These are phyloP conservation scores for Saccharata proteae DNA, from an alignment of 2,329 filamentous ascomycete genomes.

Conservation along the genomic window DNA sequence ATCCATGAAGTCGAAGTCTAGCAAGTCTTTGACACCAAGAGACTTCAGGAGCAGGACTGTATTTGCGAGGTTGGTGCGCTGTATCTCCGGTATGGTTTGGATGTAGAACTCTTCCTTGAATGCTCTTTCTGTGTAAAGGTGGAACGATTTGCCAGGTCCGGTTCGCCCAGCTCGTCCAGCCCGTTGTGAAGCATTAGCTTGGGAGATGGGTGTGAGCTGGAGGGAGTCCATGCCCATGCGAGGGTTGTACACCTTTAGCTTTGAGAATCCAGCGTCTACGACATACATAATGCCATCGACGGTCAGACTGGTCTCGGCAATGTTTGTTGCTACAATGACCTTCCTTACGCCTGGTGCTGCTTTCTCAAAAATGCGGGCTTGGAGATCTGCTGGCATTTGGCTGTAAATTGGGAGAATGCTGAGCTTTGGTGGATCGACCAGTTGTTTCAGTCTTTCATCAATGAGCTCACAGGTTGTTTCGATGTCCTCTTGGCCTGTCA, in stretches of 20 bases:
- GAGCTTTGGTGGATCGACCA: conserved; percentile 90
- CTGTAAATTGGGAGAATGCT: conserved; percentile 96
- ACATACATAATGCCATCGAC: conserved; percentile 99
- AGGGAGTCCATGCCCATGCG: conserved; percentile 99
- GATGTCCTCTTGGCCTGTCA: conserved; percentile 98
- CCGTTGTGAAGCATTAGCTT: conserved; percentile 88
- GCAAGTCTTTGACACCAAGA: conserved; percentile 79
- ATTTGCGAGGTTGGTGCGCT: conserved; percentile 89
- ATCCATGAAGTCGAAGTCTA: conserved; percentile 99
- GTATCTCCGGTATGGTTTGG: conserved; percentile 94
- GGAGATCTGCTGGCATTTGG: conserved; percentile 96
- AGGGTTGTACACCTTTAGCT: conserved; percentile 97
- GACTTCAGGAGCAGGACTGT: conserved; percentile 91
- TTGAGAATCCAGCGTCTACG: conserved; percentile 90
- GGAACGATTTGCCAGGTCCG: conserved; percentile 88
- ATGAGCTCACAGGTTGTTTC: conserved; percentile 92
- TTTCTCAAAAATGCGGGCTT: conserved; percentile 94
- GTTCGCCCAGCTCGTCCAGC: conserved; percentile 90
- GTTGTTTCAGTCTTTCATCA: conserved; percentile 70
- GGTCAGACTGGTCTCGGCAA: conserved; percentile 93
- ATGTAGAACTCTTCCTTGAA: conserved; percentile 95
- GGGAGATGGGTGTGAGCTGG: conserved; percentile 93
- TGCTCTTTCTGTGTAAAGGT: conserved; percentile 85
- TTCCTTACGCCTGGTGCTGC: conserved; percentile 86
- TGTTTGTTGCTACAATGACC: conserved; percentile 96